Evolutionary conservation across 1,284 basidiomycete species (phyloP).

Genomic region (Austropuccinia psidii): DNA sequence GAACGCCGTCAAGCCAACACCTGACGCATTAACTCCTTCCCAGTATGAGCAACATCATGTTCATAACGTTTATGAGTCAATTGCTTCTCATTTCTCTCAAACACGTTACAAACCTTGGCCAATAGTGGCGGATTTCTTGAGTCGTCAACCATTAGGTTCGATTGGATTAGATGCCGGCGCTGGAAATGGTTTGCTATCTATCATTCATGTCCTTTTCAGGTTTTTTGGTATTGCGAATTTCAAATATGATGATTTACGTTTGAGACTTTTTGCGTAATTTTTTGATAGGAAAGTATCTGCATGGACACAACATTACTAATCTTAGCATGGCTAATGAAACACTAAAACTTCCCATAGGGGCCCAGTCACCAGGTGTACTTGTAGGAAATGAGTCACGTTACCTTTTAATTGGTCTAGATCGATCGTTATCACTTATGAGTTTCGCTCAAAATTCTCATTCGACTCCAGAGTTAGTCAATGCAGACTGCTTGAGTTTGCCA

Average conservation of each 20-base stretch:
- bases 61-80: constrained; percentile 78
- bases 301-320: constrained; percentile 31
- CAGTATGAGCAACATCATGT: constrained; percentile 68
- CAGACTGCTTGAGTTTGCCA: constrained; percentile 25
- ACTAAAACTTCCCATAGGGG: background rate
- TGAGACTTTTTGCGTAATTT: too few species aligned
- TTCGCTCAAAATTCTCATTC: constrained; percentile 15
- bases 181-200: constrained; percentile 99
- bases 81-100: constrained; percentile 82
- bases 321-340: background rate
- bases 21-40: too few species aligned
- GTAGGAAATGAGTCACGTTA: constrained; percentile 21
- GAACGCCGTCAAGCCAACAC: too few species aligned
- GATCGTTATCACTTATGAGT: constrained; percentile 21
- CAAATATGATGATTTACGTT: too few species aligned
- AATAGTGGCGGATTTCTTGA: constrained; percentile 72
- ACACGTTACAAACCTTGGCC: constrained; percentile 99
- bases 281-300: constrained; percentile 36
- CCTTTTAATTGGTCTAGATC: constrained; percentile 24
- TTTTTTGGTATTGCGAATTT: constrained; percentile 42
- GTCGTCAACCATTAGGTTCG: constrained; percentile 62
- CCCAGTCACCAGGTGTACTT: background rate
- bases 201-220: constrained; percentile 55
- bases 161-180: constrained; percentile 90
- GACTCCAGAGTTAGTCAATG: constrained; percentile 21